Conservation (phyloP, 768 basidiomycete species). For the Termitomyces sp. region DNA sequence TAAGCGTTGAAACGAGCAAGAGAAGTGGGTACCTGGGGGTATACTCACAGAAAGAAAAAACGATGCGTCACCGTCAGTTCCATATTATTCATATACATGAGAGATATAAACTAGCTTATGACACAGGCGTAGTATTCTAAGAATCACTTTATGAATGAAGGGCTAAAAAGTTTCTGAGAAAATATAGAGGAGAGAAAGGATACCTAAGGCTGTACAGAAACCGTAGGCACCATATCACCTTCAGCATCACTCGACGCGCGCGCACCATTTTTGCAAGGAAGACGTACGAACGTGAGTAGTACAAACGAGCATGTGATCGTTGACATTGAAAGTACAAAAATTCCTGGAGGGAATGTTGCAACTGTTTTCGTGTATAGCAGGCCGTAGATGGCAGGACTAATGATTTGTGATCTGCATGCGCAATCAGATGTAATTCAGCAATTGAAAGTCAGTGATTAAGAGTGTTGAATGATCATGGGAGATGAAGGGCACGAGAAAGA, state of each 20-base stretch:
- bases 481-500: not conserved
- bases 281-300: slow-evolving; percentile 41
- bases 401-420: slow-evolving; percentile 49
- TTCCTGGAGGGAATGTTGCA: slow-evolving; percentile 56
- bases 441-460: no score
- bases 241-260: not conserved
- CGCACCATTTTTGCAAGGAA: slow-evolving; percentile 14
- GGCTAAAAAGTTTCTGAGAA: not conserved
- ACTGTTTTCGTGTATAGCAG: slow-evolving; percentile 68
- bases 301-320: slow-evolving; percentile 35
- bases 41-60: no score
- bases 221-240: not conserved
- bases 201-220: not conserved
- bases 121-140: not conserved
- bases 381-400: slow-evolving; percentile 73
- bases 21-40: no score
- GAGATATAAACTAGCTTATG: not conserved
- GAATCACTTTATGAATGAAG: not conserved
- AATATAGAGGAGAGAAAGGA: not conserved
- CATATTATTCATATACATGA: not conserved
- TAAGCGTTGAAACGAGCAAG: no score
- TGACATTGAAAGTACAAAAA: slow-evolving; percentile 55
- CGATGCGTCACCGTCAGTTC: no score
- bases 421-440: not conserved
- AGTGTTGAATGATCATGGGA: no score